Evolutionary conservation across 2,329 filamentous ascomycete species (phyloP).

Genomic region (Neurospora crassa): DNA sequence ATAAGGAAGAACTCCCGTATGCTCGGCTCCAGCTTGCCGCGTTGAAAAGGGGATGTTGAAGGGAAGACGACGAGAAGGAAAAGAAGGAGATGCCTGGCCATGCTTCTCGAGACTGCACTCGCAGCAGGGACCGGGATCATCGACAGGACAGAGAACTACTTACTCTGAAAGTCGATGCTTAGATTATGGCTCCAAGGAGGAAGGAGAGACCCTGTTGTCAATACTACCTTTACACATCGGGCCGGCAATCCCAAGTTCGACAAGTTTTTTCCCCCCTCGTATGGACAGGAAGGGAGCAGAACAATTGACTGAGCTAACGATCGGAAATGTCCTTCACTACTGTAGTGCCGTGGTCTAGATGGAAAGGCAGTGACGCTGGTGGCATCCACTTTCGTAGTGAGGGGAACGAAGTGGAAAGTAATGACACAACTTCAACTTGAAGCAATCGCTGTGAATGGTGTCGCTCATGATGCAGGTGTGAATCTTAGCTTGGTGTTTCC

Average conservation of each 20-base stretch:
- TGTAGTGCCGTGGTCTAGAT: background rate
- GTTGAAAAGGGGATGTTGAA: background rate
- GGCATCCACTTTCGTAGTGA: background rate
- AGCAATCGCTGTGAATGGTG: background rate
- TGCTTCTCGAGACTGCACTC: background rate
- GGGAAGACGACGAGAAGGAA: background rate
- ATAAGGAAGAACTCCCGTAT: background rate
- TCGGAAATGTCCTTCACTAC: background rate
- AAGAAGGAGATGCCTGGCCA: background rate
- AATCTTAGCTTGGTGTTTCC: background rate
- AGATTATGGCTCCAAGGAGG: background rate
- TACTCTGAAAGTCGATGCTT: background rate
- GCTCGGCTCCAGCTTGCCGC: background rate
- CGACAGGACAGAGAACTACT: background rate
- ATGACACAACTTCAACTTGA: background rate
- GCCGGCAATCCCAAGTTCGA: background rate
- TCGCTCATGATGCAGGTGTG: background rate
- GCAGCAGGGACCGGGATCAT: background rate
- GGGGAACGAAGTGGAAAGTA: background rate
- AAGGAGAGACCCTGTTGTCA: background rate
- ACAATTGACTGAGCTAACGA: background rate
- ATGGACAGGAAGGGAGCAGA: background rate
- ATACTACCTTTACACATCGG: background rate
- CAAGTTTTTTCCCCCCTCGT: background rate
- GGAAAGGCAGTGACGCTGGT: background rate